Percentiles rank a stretch among this genome's conserved stretches.
These are phyloP conservation scores for Euphorbia tirucalli DNA, from an alignment of 345 rosid species.

Conservation along the genomic window DNA sequence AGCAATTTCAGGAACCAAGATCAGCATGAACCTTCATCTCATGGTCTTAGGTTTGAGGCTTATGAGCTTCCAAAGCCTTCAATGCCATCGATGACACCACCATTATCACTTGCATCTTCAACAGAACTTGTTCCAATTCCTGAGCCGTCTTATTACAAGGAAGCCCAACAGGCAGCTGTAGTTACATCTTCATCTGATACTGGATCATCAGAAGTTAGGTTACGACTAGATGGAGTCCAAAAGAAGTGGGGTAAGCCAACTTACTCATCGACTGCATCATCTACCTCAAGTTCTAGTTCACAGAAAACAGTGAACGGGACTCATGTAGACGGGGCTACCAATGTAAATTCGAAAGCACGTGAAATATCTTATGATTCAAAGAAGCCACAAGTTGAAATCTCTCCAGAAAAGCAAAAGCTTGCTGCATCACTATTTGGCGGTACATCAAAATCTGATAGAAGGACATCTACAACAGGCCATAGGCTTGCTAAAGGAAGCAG, in stretches of 20 bases:
- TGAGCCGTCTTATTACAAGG: constrained; percentile 59
- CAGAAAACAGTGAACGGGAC: constrained; percentile 54
- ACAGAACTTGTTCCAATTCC: constrained; percentile 74
- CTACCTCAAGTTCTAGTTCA: constrained; percentile 45
- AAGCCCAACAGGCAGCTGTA: constrained; percentile 44
- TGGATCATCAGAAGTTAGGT: constrained; percentile 61
- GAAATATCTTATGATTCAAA: constrained; percentile 51
- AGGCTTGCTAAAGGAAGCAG: constrained; percentile 47
- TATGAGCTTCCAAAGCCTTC: constrained; percentile 81
- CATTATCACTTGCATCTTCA: constrained; percentile 41
- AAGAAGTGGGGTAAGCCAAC: constrained; percentile 88
- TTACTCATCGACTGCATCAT: constrained; percentile 49
- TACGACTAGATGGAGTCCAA: constrained; percentile 93
- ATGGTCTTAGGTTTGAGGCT: constrained; percentile 90
- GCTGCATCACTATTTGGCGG: constrained; percentile 95
- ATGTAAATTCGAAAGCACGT: constrained; percentile 46
- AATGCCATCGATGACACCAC: constrained; percentile 42
- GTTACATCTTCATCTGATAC: constrained; percentile 46
- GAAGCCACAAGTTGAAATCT: constrained; percentile 60
- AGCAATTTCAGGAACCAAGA: constrained; percentile 58
- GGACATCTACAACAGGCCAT: constrained; percentile 50
- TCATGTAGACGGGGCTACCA: constrained; percentile 38
- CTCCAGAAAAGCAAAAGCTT: constrained; percentile 92
- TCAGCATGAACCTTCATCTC: constrained; percentile 57
- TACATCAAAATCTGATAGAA: constrained; percentile 62